Percentiles rank a stretch among this genome's conserved stretches.
Conservation (phyloP, 305 asterid genomes). For the Ruellia speciosa region DNA sequence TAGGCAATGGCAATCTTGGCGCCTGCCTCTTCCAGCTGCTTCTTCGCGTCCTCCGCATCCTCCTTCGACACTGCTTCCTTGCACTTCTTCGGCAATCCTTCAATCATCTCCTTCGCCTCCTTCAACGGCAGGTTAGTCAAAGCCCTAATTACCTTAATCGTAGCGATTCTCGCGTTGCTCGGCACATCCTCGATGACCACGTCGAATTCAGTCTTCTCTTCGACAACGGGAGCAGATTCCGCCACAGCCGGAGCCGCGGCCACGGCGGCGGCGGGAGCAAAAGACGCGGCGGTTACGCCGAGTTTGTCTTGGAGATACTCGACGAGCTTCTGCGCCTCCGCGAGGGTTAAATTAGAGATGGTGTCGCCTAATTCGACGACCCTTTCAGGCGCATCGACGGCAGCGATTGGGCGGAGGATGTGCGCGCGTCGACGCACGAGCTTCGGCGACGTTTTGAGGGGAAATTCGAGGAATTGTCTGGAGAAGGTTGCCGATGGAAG, state of each 20-base stretch:
- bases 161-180: slow-evolving; percentile 58
- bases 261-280: slow-evolving; percentile 60
- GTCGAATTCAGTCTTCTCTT: slow-evolving; percentile 85
- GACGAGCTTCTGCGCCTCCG: slow-evolving; percentile 86
- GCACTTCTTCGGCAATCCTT: slow-evolving; percentile 89
- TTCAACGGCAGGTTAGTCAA: slow-evolving; percentile 65
- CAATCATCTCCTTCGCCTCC: slow-evolving; percentile 84
- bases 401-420: slow-evolving; percentile 45
- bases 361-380: slow-evolving; percentile 74
- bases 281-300: slow-evolving; percentile 81
- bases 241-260: slow-evolving; percentile 35
- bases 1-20: slow-evolving; percentile 66
- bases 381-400: slow-evolving; percentile 84
- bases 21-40: slow-evolving; percentile 83
- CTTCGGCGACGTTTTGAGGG: slow-evolving; percentile 25
- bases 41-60: slow-evolving; percentile 84
- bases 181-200: slow-evolving; percentile 81
- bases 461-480: slow-evolving; percentile 34
- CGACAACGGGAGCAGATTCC: slow-evolving; percentile 50
- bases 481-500: slow-evolving; percentile 22
- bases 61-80: slow-evolving; percentile 73
- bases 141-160: slow-evolving; percentile 78
- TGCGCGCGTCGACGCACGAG: slow-evolving; percentile 34
- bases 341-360: slow-evolving; percentile 64
- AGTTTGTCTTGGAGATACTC: slow-evolving; percentile 91